These are phyloP conservation scores for Globisporangium nunn DNA, from an alignment of 352 stramenopile species.

Conservation along the genomic window DNA sequence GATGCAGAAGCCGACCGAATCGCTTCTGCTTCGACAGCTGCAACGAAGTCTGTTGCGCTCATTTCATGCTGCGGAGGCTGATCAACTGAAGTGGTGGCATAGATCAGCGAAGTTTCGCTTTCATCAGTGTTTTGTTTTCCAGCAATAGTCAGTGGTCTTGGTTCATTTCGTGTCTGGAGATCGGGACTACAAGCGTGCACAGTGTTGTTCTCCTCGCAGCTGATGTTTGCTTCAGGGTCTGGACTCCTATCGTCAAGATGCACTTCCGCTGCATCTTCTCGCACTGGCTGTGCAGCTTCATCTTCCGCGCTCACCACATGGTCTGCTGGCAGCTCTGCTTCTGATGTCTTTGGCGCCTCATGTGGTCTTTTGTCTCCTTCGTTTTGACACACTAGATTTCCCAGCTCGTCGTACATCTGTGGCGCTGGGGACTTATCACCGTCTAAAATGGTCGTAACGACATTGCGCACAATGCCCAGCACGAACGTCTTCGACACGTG, in stretches of 20 bases:
- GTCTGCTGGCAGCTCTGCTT: neutral
- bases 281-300: neutral
- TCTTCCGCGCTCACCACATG: neutral
- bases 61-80: neutral
- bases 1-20: neutral
- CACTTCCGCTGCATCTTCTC: neutral
- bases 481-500: conserved; percentile 11
- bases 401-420: neutral
- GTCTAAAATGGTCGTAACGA: neutral
- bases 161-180: too few relatives aligned
- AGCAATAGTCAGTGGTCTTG: too few relatives aligned
- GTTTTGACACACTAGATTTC: neutral
- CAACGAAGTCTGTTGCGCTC: conserved; percentile 3
- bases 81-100: too few relatives aligned
- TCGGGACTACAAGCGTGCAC: too few relatives aligned
- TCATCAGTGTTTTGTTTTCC: too few relatives aligned
- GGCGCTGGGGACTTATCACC: neutral
- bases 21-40: conserved; percentile 1
- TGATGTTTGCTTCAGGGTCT: too few relatives aligned
- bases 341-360: neutral
- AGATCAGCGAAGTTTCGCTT: too few relatives aligned
- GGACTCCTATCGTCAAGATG: too few relatives aligned
- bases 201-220: too few relatives aligned
- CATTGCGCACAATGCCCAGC: neutral
- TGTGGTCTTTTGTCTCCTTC: neutral